These are phyloP conservation scores for Camellia oleifera DNA, from an alignment of 179 eudicot genomes.

Conservation along the genomic window DNA sequence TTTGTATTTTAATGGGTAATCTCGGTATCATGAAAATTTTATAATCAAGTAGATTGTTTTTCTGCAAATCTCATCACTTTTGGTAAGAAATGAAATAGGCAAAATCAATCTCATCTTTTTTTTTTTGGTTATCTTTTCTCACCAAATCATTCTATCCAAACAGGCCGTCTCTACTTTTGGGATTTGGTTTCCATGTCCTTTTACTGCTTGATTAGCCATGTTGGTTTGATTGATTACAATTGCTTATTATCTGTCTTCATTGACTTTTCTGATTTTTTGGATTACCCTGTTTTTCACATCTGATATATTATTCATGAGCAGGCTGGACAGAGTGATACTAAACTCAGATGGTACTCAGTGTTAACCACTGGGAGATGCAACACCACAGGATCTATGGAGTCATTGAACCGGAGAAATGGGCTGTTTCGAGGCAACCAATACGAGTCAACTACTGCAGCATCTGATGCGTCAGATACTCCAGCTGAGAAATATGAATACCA, in stretches of 20 bases:
- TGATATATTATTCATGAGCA: slow-evolving; percentile 11
- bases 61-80: background rate
- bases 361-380: slow-evolving; percentile 28
- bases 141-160: no score
- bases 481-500: slow-evolving; percentile 91
- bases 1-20: no score
- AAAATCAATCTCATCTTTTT: no score
- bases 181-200: no score
- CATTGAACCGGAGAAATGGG: slow-evolving; percentile 30
- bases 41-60: no score
- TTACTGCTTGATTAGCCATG: no score
- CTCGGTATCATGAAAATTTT: no score
- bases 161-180: no score
- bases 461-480: slow-evolving; percentile 55
- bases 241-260: background rate
- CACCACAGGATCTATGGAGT: slow-evolving; percentile 17
- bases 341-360: slow-evolving; percentile 50
- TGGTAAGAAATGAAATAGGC: no score
- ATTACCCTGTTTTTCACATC: background rate
- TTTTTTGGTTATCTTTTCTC: no score
- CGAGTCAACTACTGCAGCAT: slow-evolving; percentile 81
- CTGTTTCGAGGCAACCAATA: slow-evolving; percentile 33
- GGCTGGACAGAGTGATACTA: slow-evolving; percentile 35
- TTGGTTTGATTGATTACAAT: background rate
- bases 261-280: background rate